Evolutionary conservation across 164 flowering plant genomes (phyloP).

Genomic region (Santalum album): DNA sequence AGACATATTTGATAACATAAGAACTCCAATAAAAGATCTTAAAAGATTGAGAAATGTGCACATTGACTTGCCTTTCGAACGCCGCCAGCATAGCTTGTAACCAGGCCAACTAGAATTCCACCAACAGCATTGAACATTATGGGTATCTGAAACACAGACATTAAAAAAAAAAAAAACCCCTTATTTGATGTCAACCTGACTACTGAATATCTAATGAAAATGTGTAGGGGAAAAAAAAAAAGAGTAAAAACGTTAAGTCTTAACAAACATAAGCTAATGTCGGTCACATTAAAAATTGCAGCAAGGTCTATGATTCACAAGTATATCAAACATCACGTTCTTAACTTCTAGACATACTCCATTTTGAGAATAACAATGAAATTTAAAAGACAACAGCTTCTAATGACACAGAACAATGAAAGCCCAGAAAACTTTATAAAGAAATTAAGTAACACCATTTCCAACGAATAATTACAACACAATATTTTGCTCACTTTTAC

Average conservation of each 20-base stretch:
- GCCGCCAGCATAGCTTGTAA: slow-evolving; percentile 85
- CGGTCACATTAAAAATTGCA: no score
- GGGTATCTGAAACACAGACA: slow-evolving; percentile 57
- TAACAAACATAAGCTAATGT: no score
- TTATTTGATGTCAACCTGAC: no score
- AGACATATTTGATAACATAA: not conserved
- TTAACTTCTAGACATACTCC: no score
- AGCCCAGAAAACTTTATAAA: no score
- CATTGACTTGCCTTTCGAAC: slow-evolving; percentile 68
- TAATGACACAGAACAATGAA: no score
- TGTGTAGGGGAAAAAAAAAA: not conserved
- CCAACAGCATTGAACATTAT: slow-evolving; percentile 76
- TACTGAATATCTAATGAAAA: not conserved
- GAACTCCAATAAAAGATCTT: not conserved
- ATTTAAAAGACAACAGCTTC: no score
- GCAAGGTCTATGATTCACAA: not conserved
- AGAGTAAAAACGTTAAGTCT: not conserved
- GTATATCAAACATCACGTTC: not conserved
- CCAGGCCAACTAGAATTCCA: slow-evolving; percentile 96
- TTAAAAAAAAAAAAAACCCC: not conserved
- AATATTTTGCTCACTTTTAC: no score
- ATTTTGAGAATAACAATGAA: no score
- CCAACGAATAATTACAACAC: no score
- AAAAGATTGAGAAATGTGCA: not conserved
- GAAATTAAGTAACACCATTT: no score